A percentile compares a stretch with the other conserved stretches of the same genome.
Conservation (phyloP, 768 basidiomycete genomes). For the Rhizopogon rudus region DNA sequence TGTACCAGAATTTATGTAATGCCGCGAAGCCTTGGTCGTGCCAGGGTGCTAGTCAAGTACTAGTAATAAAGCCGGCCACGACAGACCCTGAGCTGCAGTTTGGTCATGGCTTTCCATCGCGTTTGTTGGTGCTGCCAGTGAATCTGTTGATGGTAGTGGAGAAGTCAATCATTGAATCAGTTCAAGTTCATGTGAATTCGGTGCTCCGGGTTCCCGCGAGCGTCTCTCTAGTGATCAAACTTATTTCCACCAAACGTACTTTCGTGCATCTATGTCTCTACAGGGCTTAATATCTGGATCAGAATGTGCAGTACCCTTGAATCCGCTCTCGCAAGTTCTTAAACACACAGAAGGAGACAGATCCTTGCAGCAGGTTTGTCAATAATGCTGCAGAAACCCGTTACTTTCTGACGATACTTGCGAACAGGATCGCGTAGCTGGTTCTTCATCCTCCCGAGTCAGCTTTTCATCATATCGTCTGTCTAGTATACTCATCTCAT, state of each 20-base stretch:
- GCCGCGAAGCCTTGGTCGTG: too few species aligned
- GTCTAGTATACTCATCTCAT: not conserved
- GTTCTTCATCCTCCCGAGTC: conserved; percentile 69
- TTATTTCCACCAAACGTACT: not conserved
- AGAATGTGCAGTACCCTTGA: conserved; percentile 81
- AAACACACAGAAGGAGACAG: conserved; percentile 89
- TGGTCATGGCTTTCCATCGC: too few species aligned
- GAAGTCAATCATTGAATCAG: too few species aligned
- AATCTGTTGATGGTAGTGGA: too few species aligned
- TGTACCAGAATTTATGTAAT: too few species aligned
- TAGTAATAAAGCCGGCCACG: too few species aligned
- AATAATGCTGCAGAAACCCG: not conserved
- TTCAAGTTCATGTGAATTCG: not conserved
- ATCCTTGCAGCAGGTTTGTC: conserved; percentile 76
- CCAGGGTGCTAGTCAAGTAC: too few species aligned
- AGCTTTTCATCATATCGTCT: conserved; percentile 9
- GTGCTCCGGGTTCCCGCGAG: not conserved
- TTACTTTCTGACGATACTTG: not conserved
- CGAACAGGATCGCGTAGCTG: conserved; percentile 65
- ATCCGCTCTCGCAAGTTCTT: conserved; percentile 84
- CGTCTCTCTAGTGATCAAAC: not conserved
- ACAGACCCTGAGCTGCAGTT: too few species aligned
- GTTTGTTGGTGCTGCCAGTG: too few species aligned
- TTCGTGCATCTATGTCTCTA: conserved; percentile 52
- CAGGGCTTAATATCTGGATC: conserved; percentile 82